Conservation (phyloP, 441 rosid genomes). For the Mallotus repandus region DNA sequence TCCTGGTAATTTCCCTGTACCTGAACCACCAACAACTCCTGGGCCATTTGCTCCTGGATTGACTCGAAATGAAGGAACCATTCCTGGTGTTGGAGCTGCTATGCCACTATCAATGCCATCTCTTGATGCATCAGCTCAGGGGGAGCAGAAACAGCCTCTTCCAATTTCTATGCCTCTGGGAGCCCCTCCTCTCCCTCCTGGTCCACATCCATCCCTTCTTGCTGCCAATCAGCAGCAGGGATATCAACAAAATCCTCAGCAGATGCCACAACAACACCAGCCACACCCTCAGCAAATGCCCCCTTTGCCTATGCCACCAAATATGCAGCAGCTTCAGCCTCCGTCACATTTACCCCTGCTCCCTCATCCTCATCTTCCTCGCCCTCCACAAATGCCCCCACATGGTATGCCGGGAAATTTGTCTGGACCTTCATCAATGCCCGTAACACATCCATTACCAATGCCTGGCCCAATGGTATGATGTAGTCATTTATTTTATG, state of each 20-base stretch:
- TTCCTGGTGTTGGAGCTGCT: slow-evolving; percentile 94
- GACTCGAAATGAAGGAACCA: slow-evolving; percentile 86
- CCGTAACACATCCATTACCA: slow-evolving; percentile 53
- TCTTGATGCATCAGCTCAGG: slow-evolving; percentile 72
- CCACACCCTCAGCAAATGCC: slow-evolving; percentile 70
- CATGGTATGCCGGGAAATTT: slow-evolving; percentile 56
- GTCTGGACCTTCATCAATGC: slow-evolving; percentile 55
- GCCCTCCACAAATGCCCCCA: slow-evolving; percentile 80
- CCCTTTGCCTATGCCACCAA: slow-evolving; percentile 63
- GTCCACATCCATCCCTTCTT: slow-evolving; percentile 95
- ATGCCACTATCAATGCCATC: slow-evolving; percentile 67
- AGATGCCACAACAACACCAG: slow-evolving; percentile 63
- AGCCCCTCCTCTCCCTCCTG: slow-evolving; percentile 95
- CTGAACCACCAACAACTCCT: slow-evolving; percentile 74
- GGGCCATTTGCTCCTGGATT: slow-evolving; percentile 80
- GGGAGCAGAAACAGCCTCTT: slow-evolving; percentile 76
- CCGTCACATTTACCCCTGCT: slow-evolving; percentile 79
- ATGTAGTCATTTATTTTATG: neutral
- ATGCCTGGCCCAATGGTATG: slow-evolving; percentile 88
- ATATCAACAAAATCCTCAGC: slow-evolving; percentile 76
- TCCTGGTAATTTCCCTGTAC: slow-evolving; percentile 65
- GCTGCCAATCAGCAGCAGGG: slow-evolving; percentile 74
- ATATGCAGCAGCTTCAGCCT: slow-evolving; percentile 85
- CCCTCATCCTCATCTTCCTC: slow-evolving; percentile 73
- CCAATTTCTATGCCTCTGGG: slow-evolving; percentile 66